phyloP scores from a whole-genome alignment of 331 rosid species.

The Acacia pycnantha region DNA sequence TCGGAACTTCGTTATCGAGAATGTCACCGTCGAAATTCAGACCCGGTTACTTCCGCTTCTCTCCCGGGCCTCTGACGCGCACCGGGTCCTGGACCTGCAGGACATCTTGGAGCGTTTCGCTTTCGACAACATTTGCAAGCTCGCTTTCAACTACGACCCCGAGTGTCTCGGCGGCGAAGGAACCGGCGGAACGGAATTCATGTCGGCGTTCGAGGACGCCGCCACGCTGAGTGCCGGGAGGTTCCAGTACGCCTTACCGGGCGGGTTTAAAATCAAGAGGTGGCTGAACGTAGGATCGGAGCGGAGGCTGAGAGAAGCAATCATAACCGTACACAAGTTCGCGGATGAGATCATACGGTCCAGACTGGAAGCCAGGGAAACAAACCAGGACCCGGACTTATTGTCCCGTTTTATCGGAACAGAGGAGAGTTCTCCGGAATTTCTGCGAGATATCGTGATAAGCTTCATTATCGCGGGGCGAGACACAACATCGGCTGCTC shows the following conservation, averaged over 20 bases:
- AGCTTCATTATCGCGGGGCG: constrained; percentile 75
- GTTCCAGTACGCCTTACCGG: constrained; percentile 33
- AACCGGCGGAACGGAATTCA: constrained; percentile 43
- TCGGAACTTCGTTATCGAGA: constrained; percentile 52
- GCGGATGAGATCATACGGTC: constrained; percentile 57
- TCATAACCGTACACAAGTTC: constrained; percentile 51
- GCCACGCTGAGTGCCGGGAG: constrained; percentile 54
- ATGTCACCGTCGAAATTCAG: constrained; percentile 48
- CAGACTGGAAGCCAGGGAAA: constrained; percentile 32
- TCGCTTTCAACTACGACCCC: constrained; percentile 66
- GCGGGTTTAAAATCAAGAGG: constrained; percentile 32
- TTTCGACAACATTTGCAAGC: constrained; percentile 66
- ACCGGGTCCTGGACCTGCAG: constrained; percentile 50
- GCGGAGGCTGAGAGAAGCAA: constrained; percentile 43
- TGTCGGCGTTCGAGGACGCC: constrained; percentile 76
- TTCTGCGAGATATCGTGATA: constrained; percentile 64
- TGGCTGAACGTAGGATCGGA: constrained; percentile 61
- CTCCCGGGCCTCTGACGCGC: constrained; percentile 3
- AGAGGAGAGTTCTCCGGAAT: constrained; percentile 38
- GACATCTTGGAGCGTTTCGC: constrained; percentile 68
- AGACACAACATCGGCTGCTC: constrained; percentile 67
- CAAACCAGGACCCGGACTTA: constrained; percentile 31
- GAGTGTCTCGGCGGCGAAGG: constrained; percentile 56
- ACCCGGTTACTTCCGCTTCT: constrained; percentile 51
- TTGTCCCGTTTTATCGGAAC: constrained; percentile 55